These are phyloP conservation scores for Micromonas pusilla DNA, from an alignment of 139 green algal genomes.

Conservation along the genomic window DNA sequence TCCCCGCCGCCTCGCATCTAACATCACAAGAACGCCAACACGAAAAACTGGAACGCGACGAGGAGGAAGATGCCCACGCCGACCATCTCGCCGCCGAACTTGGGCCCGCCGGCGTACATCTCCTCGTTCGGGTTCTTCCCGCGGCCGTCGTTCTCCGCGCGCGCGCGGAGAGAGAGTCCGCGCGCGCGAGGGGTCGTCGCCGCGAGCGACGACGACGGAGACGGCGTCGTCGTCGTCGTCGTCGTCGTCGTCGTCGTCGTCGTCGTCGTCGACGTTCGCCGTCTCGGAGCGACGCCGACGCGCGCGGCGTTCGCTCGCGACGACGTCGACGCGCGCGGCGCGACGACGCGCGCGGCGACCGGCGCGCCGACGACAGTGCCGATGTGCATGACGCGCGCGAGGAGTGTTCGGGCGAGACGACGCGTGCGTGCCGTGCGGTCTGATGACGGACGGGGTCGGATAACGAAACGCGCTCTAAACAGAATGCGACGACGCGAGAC, in stretches of 20 bases:
- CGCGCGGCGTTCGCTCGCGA: no score
- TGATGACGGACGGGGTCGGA: background rate
- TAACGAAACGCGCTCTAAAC: background rate
- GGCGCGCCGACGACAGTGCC: no score
- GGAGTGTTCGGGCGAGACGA: no score
- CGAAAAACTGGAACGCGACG: background rate
- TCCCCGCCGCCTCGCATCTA: no score
- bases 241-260: background rate
- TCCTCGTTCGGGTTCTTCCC: background rate
- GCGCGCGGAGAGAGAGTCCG: background rate
- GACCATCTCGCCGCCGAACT: background rate
- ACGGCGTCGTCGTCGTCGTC: background rate
- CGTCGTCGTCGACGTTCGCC: background rate
- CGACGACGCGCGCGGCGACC: no score
- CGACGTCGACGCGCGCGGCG: no score
- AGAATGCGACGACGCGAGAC: background rate
- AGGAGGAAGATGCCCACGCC: background rate
- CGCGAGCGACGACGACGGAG: background rate
- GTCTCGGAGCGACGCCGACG: no score
- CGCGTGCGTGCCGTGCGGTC: background rate
- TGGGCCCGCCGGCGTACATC: background rate
- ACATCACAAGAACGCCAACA: no score
- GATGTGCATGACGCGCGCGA: no score
- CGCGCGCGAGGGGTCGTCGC: background rate
- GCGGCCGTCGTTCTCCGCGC: background rate